Evolutionary conservation across 202 grass and related monocot species (phyloP), one percentile per base, ranked within the genome.

Genomic region (Bolboschoenoplectus hybrid): DNA sequence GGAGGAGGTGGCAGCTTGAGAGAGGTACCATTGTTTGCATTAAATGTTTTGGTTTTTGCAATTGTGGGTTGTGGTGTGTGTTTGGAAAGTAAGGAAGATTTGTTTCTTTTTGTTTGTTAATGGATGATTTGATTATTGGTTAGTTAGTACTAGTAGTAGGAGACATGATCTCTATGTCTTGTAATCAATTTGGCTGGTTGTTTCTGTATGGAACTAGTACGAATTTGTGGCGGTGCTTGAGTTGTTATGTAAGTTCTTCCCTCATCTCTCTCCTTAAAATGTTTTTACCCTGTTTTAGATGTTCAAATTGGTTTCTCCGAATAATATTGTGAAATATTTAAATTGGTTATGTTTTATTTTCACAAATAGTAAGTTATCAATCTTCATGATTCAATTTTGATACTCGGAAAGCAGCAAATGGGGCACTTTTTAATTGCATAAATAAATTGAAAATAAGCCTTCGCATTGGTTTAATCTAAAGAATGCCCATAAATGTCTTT

Each of bases 41-140:
- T 78, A 5, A 71, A 82, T 87, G 74, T 89, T 26, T 55, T 55
- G 47, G 64, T 86, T 81, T 89, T 62, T 60, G 87, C 5, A 84
- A 5, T 63, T 80, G 32, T 67, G 50, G 7, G 86, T 87, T 3
- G 61, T 75, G 89, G 87, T 82, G 73, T 70, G 77, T 90, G 87
- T 51, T 82, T 65, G 80, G 36, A 87, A 63, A 88, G 81, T 85
- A 85, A 74, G 84, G 88, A 46, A 89, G 77, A 85, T 47, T 85
- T 91, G 66, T 61, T 35, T 39, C 72, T 45, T 53, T 74, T 57
- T 86, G 73, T 82, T 84, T 40, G 63, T 82, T 85, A 34, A 64
- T 86, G 68, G 83, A 82, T 92, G 80, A 35, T 63, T 82, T 87
- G 86, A 82, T 43, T 57, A 60, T 85, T 85, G 83, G 45, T 26